phyloP scores from a whole-genome alignment of 441 rosid genomes.

The Arabidopsis hybrid region DNA sequence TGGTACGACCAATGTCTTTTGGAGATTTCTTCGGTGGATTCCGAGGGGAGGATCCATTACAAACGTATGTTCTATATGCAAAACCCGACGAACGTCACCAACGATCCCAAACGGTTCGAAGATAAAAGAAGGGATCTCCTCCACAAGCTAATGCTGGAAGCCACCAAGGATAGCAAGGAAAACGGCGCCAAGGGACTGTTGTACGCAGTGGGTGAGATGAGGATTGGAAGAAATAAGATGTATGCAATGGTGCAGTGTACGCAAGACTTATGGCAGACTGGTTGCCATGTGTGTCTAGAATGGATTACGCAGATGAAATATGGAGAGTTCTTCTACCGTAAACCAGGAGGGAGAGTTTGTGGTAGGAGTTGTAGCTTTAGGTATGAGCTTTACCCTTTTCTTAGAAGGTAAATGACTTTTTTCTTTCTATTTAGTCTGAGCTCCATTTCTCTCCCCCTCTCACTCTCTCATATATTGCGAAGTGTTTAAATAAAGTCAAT shows the following conservation, averaged over 20 bases:
- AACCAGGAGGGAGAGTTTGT: conserved; percentile 51
- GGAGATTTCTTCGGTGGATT: conserved; percentile 48
- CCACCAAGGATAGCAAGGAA: conserved; percentile 26
- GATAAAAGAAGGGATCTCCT: conserved; percentile 51
- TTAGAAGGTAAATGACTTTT: neutral
- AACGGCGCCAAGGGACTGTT: conserved; percentile 26
- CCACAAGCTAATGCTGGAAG: conserved; percentile 33
- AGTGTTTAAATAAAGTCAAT: neutral
- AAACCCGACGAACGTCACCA: conserved; percentile 47
- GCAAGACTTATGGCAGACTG: conserved; percentile 43
- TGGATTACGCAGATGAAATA: conserved; percentile 35
- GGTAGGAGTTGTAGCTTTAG: conserved; percentile 55
- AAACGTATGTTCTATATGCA: conserved; percentile 53
- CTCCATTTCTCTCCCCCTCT: neutral
- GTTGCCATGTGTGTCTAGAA: conserved; percentile 52
- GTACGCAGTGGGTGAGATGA: conserved; percentile 44
- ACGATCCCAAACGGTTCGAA: conserved; percentile 43
- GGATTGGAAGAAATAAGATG: neutral
- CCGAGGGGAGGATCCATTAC: conserved; percentile 58
- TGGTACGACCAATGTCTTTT: conserved; percentile 70
- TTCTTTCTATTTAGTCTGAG: too few species aligned
- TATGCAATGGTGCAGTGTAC: conserved; percentile 54
- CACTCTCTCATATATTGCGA: neutral
- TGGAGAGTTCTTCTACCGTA: conserved; percentile 31
- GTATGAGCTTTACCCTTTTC: conserved; percentile 51